Base-by-base conservation (phyloP, 768 basidiomycete species). In the Botryobasidium botryosum region DNA sequence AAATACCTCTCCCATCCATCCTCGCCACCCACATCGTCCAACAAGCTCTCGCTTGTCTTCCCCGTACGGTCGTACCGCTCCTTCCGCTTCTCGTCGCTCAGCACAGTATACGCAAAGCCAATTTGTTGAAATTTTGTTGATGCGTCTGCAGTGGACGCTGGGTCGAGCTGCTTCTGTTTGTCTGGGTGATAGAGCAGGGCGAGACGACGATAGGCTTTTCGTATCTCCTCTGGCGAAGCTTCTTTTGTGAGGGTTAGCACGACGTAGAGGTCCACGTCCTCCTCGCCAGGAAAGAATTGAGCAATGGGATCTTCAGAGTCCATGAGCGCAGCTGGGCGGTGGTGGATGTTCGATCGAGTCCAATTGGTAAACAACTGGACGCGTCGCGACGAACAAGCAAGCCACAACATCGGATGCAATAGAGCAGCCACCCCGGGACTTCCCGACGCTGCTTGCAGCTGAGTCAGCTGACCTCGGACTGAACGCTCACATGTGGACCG, bases 1-100 rank as follows among this genome's bases (percentile, higher is more conserved):
- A 97, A 99, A 62, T 99, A 99, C 5, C 82, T 74, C 55, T 88
- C 86, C 94, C 94, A 99, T 1, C 87, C 85, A 49, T 78, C 82
- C 48, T 81, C 84, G 7, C 75, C 84, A 20, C 65, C 75, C 0
- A 55, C 51, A 32, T 81, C 57, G 40, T 77, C 76, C 20, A 62
- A 60, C 35, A 80, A 69, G 7, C 71, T 72, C 54, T 96, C 90
- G 50, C 78, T 75, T 6, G 90, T 94, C 52, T 72, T 72, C 15
- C 94, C 94, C 0, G 82, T 92, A 44, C 61, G 62, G 54, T 97
- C 90, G 52, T 96, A 99, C 48, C 75, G 67, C 56, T 72, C 66
- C 56, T 78, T 72, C 51, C 78, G 62, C 55, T 72, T 76, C 47
- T 75, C 75, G 52, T 97, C 90, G 44, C 77, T 70, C 24, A 97